Evolutionary conservation across 495 filamentous ascomycete genomes (phyloP), one percentile per base, ranked within the genome.

Genomic region (Lepidopterella palustris): DNA sequence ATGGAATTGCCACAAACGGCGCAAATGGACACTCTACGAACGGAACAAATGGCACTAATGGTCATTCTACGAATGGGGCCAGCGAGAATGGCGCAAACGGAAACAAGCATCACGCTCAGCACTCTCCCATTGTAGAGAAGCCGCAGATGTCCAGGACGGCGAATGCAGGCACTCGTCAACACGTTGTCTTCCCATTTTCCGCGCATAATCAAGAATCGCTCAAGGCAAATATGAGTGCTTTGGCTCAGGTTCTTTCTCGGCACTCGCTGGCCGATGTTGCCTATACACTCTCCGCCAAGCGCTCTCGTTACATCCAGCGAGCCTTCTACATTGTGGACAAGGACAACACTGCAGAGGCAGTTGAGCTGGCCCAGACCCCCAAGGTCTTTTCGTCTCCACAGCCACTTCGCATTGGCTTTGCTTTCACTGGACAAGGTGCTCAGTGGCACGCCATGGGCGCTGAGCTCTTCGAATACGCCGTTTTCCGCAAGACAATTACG

Each of bases 381-480:
- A 56, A 28, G 10, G 18, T 4, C 5, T 15, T 4, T 11, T 32
- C 24, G n/a, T n/a, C 32, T 18, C 24, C 28, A 45, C 45, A 61
- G 5, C 18, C 24, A 24, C 50, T 55, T 32, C 54, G 58, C 13
- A 18, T 73, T 4, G 66, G 52, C 3, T 68, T 70, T 32, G 58
- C 72, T 0, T 75, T 75, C 40, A 75, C 71, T 2, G 71, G 73
- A 0, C 73, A 75, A 52, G 73, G 73, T 24, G 73, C 73, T 5
- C 73, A 75, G 21, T 75, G 62, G 55, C 4, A 29, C 8, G 57
- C 18, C 6, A 75, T 75, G 73, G 73, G 71, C 0, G 20, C 32
- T 0, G 58, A 71, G 15, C 59, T 75, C 24, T 6, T 50, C 0
- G 13, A 54, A 23, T 69, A 67, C 45, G 54, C 60, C 8, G 51